Base-by-base conservation (phyloP, 2,329 filamentous ascomycete species). In the Aspergillus udagawae region DNA sequence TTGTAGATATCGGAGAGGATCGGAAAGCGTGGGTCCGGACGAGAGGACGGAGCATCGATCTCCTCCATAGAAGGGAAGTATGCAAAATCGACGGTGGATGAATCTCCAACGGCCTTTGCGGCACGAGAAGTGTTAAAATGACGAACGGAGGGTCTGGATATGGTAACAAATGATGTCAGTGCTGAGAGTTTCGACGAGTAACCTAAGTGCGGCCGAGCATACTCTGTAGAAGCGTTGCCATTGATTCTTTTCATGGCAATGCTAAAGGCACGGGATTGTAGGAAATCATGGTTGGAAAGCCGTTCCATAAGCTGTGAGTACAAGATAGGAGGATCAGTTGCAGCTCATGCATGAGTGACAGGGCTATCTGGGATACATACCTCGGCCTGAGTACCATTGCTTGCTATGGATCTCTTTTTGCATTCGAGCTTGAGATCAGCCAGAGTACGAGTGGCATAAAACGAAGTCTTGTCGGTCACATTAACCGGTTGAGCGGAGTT, bases 71-170 rank as follows among this genome's bases (percentile, higher is more conserved):
- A 76, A 38, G 85, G 85, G 63, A 87, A 76, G 74, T 81, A 86
- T 64, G 80, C 80, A 66, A 87, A 86, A 75, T 87, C 85, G 58
- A 87, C 83, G 45, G 84, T 84, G 44, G 83, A 85, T 58, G 72
- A 75, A 73, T 87, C 84, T 54, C 81, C 79, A 60, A 82, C 77
- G 28, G 82, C 73, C 69, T 86, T 85, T 53, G 80, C 73, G 59
- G 78, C 72, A 59, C 82, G 82, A 60, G 80, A 83, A 59, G 84
- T 86, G 75, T 87, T 87, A 79, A 87, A 86, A 67, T 82, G 78
- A 55, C 83, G 81, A 60, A 72, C 73, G 63, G 65, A 76, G 79
- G 60, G 80, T 79, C 73, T 84, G 82, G 14, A 77, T 84, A 82
- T 62, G 79, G 74, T 53, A 80, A 71, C 64, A 56, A 50, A 65